A percentile compares a stretch with the other conserved stretches of the same genome.
These are phyloP conservation scores for Oryza glaberrima DNA, from an alignment of 176 grass and related monocot species.

Conservation along the genomic window DNA sequence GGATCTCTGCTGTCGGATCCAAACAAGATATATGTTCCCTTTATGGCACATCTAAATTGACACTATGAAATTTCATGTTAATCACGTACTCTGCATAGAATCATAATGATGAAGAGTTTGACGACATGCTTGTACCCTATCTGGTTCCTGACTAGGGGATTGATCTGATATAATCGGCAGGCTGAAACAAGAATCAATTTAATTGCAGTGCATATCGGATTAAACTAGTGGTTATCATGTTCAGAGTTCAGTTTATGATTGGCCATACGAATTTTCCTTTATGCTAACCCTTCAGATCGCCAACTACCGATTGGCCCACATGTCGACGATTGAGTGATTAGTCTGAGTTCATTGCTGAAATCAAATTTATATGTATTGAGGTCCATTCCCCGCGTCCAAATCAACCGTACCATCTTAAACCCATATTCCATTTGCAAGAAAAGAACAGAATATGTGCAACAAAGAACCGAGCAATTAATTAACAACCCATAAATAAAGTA, in stretches of 20 bases:
- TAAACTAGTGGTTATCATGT: neutral
- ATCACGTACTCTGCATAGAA: too few relatives aligned
- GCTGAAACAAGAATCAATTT: neutral
- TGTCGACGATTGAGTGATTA: neutral
- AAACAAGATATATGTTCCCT: too few relatives aligned
- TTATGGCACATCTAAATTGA: too few relatives aligned
- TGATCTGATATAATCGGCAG: neutral
- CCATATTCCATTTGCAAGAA: neutral
- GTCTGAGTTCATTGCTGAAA: neutral
- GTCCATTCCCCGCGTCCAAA: neutral
- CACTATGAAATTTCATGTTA: too few relatives aligned
- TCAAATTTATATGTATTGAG: neutral
- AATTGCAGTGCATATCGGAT: neutral
- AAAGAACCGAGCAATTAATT: neutral
- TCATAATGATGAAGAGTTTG: too few relatives aligned
- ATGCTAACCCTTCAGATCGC: neutral
- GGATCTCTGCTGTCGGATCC: too few relatives aligned
- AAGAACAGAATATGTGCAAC: neutral
- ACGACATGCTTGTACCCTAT: neutral
- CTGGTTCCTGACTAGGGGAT: neutral
- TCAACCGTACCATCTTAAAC: neutral
- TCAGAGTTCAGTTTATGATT: neutral
- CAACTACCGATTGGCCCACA: neutral
- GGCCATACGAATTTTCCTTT: neutral
- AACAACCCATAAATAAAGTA: neutral